A percentile compares a stretch with the other conserved stretches of the same genome.
phyloP scores from a whole-genome alignment of 225 moss, liverwort and hornwort species.

The Straminergon stramineum region DNA sequence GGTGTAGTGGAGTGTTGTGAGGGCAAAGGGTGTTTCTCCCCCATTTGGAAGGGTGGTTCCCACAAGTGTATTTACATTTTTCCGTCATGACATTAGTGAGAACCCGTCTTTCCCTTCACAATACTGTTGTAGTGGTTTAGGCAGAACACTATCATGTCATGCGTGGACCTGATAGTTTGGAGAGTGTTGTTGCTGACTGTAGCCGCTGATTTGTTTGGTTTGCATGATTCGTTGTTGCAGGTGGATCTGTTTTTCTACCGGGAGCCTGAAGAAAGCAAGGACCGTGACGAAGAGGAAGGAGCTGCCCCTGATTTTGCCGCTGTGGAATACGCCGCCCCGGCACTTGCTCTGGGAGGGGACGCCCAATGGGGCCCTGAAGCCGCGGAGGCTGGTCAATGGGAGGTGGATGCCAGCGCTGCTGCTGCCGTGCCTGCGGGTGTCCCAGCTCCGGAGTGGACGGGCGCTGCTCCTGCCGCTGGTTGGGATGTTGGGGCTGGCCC shows the following conservation, averaged over 20 bases:
- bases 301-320: conserved; percentile 14
- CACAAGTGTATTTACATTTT: too few relatives aligned
- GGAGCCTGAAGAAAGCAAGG: conserved; percentile 23
- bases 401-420: neutral
- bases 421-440: neutral
- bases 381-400: conserved; percentile 12
- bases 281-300: conserved; percentile 27
- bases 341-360: conserved; percentile 3
- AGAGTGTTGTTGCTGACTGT: neutral
- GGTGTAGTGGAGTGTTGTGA: neutral
- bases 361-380: conserved; percentile 14
- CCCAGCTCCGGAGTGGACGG: conserved; percentile 7
- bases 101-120: too few relatives aligned
- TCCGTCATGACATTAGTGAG: neutral
- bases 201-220: neutral
- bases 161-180: neutral
- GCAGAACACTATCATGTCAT: neutral
- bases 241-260: conserved; percentile 27
- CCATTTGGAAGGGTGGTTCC: neutral
- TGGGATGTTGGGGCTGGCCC: conserved; percentile 8
- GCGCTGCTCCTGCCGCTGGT: neutral
- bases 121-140: too few relatives aligned
- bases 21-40: neutral
- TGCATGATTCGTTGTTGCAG: neutral
- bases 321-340: conserved; percentile 9